Evolutionary conservation across 2,329 filamentous ascomycete species (phyloP), one percentile per base, ranked within the genome.

Genomic region (Xenoacremonium recifei): DNA sequence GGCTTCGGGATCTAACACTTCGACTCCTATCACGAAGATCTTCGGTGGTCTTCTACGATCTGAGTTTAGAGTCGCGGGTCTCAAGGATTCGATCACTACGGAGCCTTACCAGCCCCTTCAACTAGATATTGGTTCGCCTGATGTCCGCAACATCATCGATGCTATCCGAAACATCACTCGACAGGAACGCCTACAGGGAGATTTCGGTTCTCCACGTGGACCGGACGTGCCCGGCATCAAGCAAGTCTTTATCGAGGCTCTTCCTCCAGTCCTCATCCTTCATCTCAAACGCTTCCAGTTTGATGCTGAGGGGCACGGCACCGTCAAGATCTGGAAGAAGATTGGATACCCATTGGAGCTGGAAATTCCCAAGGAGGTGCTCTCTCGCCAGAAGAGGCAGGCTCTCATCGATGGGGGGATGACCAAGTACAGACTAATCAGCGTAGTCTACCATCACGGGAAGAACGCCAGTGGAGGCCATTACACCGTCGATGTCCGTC

Each of bases 241-340:
- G 69, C 93, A 97, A 64, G 84, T 96, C 3, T 90, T 95, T 54
- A 95, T 99, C 49, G 92, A 97, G 58, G 88, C 83, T 2, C 73
- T 97, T 13, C 93, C 93, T 1, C 89, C 90, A 1, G 88, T 97
- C 4, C 78, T 99, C 11, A 95, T 97, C 40, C 77, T 99, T 7
- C 93, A 99, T 61, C 76, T 99, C 31, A 99, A 99, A 71, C 89
- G 93, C 33, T 99, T 99, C 75, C 89, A 96, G 58, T 97, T 96
- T 57, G 90, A 97, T 58, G 88, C 84, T 47, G 80, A 85, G 44
- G 87, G 85, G 33, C 58, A 61, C 33, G 90, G 90, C 18, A 95
- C 90, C 1, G 86, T 96, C 59, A 99, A 99, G 74, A 95, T 97
- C 50, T 96, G 92, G 89, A 99, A 97, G 73, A 95, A 92, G 71